Evolutionary conservation across 208 protist genomes (phyloP).

Genomic region (Crithidia acanthocephali): DNA sequence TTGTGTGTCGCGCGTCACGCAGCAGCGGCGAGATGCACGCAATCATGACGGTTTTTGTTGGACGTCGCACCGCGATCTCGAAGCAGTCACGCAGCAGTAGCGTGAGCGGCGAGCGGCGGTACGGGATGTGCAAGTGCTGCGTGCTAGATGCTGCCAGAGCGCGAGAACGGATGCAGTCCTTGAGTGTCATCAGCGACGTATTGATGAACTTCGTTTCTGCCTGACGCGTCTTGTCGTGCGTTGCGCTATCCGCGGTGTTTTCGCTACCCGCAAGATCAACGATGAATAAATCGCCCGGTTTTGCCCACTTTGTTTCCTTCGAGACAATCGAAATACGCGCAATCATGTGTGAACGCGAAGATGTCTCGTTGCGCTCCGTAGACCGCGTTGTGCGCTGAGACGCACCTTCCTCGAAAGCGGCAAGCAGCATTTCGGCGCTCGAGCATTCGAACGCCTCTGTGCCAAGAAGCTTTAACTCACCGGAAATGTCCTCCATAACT

Average conservation of each 20-base stretch:
- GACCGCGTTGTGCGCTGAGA: constrained; percentile 75
- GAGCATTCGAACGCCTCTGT: constrained; percentile 83
- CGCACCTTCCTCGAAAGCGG: constrained; percentile 79
- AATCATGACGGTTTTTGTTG: constrained; percentile 92
- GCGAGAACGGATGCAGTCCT: constrained; percentile 88
- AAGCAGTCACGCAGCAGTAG: constrained; percentile 91
- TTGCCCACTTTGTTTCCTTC: constrained; percentile 84
- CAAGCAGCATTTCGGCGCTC: constrained; percentile 78
- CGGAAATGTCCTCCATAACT: constrained; percentile 82
- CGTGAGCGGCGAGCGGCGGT: constrained; percentile 86
- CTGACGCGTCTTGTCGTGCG: constrained; percentile 84
- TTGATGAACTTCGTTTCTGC: constrained; percentile 92
- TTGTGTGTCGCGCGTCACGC: constrained; percentile 85
- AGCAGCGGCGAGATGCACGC: constrained; percentile 91
- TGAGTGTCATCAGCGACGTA: constrained; percentile 93
- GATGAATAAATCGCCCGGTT: constrained; percentile 84
- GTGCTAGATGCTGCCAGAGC: constrained; percentile 72
- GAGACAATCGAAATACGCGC: constrained; percentile 78
- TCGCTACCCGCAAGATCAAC: constrained; percentile 91
- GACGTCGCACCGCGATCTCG: constrained; percentile 86
- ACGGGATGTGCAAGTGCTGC: constrained; percentile 90
- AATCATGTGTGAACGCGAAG: constrained; percentile 90
- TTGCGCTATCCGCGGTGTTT: constrained; percentile 89
- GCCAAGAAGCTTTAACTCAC: constrained; percentile 77
- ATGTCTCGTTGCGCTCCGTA: constrained; percentile 84